Evolutionary conservation across 2,329 filamentous ascomycete genomes (phyloP), one percentile per base, ranked within the genome.

Genomic region (Ceratocystis alfenasii): DNA sequence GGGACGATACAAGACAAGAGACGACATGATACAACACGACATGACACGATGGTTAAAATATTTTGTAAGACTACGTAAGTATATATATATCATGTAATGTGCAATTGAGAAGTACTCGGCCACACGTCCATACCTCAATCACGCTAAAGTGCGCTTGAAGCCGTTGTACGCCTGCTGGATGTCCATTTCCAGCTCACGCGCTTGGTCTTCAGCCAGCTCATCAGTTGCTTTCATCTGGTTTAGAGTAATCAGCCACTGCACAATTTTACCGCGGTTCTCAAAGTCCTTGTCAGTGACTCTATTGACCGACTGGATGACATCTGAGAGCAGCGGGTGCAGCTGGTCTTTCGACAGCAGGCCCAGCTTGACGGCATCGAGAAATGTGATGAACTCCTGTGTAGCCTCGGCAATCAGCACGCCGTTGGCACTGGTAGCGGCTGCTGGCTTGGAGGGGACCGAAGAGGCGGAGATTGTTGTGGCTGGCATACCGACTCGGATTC

Each of bases 161-260:
- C 93, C 93, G 71, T 93, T 87, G 73, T 97, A 97, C 50, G 93
- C 93, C 72, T 90, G 87, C 73, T 96, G 90, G 72, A 97, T 95
- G 74, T 97, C 93, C 74, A 96, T 85, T 70, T 94, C 88, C 70
- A 97, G 78, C 75, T 99, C 91, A 66, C 93, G 81, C 5, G 89
- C 89, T 76, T 96, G 90, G 67, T 93, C 87, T 72, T 95, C 89
- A 70, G 83, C 87, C 70, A 99, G 76, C 74, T 96, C 91, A 72
- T 97, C 92, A 1, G 90, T 91, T 7, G 92, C 94, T 73, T 90
- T 90, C 94, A 99, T 97, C 77, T 96, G 92, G 74, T 99, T 99
- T 69, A 99, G 79, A 5, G 90, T 88, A 72, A 99, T 99, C 70
- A 99, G 81, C 94, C 94, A 99, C 75, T 96, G 92, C 66, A 99